These are phyloP conservation scores for Alternaria atra DNA, from an alignment of 2,329 filamentous ascomycete genomes.

Conservation along the genomic window DNA sequence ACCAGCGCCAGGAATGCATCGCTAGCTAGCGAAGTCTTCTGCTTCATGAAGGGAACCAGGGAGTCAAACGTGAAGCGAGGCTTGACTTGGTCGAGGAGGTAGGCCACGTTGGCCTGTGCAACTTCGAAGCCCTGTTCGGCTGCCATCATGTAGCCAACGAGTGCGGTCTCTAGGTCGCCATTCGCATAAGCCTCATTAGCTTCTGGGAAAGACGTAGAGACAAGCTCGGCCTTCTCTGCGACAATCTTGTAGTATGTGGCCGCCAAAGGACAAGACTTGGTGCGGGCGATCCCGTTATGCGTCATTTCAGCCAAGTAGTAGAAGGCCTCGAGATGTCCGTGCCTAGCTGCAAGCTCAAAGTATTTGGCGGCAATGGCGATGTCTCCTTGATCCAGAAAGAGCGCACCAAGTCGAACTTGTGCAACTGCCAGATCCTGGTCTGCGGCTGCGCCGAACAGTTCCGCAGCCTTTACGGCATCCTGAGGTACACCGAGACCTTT, in stretches of 20 bases:
- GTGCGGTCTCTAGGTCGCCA: conserved; percentile 80
- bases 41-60: conserved; percentile 58
- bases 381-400: conserved; percentile 90
- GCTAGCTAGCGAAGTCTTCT: conserved; percentile 59
- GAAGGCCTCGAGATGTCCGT: conserved; percentile 85
- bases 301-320: conserved; percentile 93
- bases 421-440: conserved; percentile 83
- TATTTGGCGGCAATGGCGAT: conserved; percentile 81
- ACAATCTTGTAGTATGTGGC: conserved; percentile 89
- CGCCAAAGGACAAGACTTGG: conserved; percentile 79
- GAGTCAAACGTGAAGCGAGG: conserved; percentile 62
- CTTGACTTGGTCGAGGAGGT: conserved; percentile 75
- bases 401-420: conserved; percentile 81
- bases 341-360: conserved; percentile 85
- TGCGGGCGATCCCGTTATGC: conserved; percentile 79
- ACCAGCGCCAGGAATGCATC: conserved; percentile 78
- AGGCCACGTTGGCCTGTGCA: conserved; percentile 90
- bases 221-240: conserved; percentile 86
- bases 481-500: conserved; percentile 76
- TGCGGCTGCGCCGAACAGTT: conserved; percentile 79
- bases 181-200: conserved; percentile 83
- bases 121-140: conserved; percentile 92
- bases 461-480: conserved; percentile 75
- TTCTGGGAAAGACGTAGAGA: conserved; percentile 82
- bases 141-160: conserved; percentile 84